Base-by-base conservation (phyloP, 208 protist species). In the Leishmania martiniquensis region DNA sequence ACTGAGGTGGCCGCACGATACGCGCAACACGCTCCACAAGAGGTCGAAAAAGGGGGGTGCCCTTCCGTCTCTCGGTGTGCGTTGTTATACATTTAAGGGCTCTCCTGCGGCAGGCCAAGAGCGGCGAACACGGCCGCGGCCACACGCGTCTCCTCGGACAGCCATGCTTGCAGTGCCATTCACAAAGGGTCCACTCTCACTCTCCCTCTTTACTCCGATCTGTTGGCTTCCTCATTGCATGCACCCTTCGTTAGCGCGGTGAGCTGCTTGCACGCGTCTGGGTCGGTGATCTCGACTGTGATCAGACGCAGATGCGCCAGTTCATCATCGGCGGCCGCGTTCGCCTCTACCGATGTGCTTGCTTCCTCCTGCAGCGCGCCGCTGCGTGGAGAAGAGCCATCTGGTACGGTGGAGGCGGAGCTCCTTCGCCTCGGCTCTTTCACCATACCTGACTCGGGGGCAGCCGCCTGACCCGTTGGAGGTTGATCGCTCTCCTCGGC, bases 221-320 rank as follows among this genome's bases (percentile, higher is more conserved):
- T 37, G 37, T 62, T 37, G 1, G 17, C 17, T 29, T 12, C 49
- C 10, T 60, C 52, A 7, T 34, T 20, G 1, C 17, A 1, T 25
- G 73, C 55, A 20, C 55, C 25, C 0, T 49, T 55, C 9, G 72
- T 69, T 25, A 72, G 25, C 13, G 44, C 34, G 15, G 66, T 69
- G 6, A 82, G 72, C 34, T 77, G 72, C 29, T 62, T 75, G 47
- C 78, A 82, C 45, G 32, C 39, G 1, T 67, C 20, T 3, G 54
- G 54, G 17, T 63, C 45, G 0, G 52, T 44, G 5, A 75, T 82
- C 55, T 49, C 78, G 25, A 52, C 78, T 15, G 72, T 52, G 44
- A 82, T 68, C 20, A 77, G 52, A 13, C 78, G 78, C 49, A 82
- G 66, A 52, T 82, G 65, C 22, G 72, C 47, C 52, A 77, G 67